phyloP scores from a whole-genome alignment of 345 rosid species.

The Garcia nutans region DNA sequence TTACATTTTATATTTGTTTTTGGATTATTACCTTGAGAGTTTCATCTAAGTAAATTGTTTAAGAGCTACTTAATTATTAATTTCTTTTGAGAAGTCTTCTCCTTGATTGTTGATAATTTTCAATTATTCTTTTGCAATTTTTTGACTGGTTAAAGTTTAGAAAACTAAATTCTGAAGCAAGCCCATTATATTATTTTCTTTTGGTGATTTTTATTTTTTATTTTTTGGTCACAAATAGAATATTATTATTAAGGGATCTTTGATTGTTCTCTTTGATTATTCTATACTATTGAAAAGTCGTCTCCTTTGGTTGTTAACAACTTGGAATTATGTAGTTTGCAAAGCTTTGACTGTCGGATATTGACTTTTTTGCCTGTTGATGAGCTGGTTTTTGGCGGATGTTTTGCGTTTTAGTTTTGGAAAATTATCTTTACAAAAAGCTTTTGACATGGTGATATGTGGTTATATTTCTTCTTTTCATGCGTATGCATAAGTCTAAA shows the following conservation, averaged over 20 bases:
- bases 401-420: neutral
- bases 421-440: neutral
- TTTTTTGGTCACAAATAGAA: no score
- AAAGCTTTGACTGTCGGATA: conserved; percentile 31
- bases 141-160: conserved; percentile 31
- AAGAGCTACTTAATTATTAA: conserved; percentile 22
- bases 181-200: neutral
- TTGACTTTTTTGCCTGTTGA: conserved; percentile 15
- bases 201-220: neutral
- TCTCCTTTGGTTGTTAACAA: conserved; percentile 15
- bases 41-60: conserved; percentile 23
- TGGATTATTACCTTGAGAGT: conserved; percentile 30
- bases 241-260: conserved; percentile 9
- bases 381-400: conserved; percentile 5
- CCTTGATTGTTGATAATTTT: conserved; percentile 22
- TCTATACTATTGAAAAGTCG: conserved; percentile 34
- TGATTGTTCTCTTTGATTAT: conserved; percentile 13
- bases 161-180: neutral
- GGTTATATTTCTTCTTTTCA: conserved; percentile 35
- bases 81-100: conserved; percentile 36
- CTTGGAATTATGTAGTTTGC: conserved; percentile 22
- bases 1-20: neutral
- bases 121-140: conserved; percentile 18
- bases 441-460: neutral
- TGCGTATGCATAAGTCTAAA: conserved; percentile 42